Base-by-base conservation (phyloP, 305 asterid genomes). In the Plantago rigida region DNA sequence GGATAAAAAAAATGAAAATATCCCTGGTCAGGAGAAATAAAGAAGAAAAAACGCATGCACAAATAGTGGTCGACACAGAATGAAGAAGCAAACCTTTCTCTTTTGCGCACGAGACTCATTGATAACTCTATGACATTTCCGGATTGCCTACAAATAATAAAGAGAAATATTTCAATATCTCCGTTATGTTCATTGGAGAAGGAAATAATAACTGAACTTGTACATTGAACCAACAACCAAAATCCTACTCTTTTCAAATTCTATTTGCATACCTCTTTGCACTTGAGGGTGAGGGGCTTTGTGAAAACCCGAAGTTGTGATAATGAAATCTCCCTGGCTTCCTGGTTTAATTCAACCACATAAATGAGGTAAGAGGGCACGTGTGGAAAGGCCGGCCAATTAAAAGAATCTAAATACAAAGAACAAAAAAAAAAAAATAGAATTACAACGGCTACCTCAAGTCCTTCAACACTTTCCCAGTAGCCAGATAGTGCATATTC, bases 31-130 rank as follows among this genome's bases (percentile, higher is more conserved):
- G 55, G 11, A 56, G 19, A 62, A 36, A 56, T 39, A 11, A 49
- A 15, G 13, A 69, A 47, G 26, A 22, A 44, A 50, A 36, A 46
- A 64, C 55, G n/a, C 47, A 56, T 57, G 62, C 59, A 56, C 29
- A 51, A 60, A 31, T 36, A 53, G 69, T 13, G 71, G 42, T 51
- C 60, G 28, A 58, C 9, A 36, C 42, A 60, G 41, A 62, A 29
- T 13, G 22, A 19, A 50, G 10, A 3, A 50, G 22, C 55, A 24
- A 22, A 93, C 99, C 96, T 89, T 93, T 71, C 99, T 79, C 63
- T 93, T 93, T 78, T 87, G 92, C 46, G 84, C 94, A 66, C 97
- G 99, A 55, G 97, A 85, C 74, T 82, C 97, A 46, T 89, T 93
- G 66, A 93, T 93, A 60, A 94, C 89, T 79, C 99, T 79, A 62